Evolutionary conservation across 164 flowering plant species (phyloP).

Genomic region (Aristolochia contorta): DNA sequence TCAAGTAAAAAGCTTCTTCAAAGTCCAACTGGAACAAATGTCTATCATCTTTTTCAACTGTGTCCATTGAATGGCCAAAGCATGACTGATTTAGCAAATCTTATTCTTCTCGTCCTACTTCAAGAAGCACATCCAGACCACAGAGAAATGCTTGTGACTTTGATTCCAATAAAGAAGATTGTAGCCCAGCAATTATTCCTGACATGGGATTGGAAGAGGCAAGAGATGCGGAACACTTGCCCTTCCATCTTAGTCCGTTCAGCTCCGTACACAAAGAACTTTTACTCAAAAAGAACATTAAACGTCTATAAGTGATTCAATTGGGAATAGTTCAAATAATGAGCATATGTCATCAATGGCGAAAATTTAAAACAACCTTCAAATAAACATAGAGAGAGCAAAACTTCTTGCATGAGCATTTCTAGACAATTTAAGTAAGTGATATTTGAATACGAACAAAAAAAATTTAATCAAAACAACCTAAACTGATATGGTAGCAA

Average conservation of each 20-base stretch:
- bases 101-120: constrained; percentile 26
- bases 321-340: no score
- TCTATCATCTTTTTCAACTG: no score
- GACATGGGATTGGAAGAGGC: constrained; percentile 69
- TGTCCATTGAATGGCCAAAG: no score
- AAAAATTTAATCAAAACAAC: no score
- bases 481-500: no score
- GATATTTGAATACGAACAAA: no score
- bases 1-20: constrained; percentile 61
- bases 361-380: no score
- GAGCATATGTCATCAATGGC: no score
- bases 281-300: neutral
- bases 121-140: constrained; percentile 44
- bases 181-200: constrained; percentile 33
- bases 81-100: constrained; percentile 35
- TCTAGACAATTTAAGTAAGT: no score
- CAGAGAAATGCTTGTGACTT: constrained; percentile 41
- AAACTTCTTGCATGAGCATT: no score
- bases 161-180: constrained; percentile 30
- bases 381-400: no score
- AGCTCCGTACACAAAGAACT: neutral
- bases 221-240: constrained; percentile 39
- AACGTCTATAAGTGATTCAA: neutral
- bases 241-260: constrained; percentile 74
- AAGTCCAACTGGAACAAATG: constrained; percentile 52